Evolutionary conservation across 2,329 filamentous ascomycete species (phyloP).

Genomic region (Penicillium sp.): DNA sequence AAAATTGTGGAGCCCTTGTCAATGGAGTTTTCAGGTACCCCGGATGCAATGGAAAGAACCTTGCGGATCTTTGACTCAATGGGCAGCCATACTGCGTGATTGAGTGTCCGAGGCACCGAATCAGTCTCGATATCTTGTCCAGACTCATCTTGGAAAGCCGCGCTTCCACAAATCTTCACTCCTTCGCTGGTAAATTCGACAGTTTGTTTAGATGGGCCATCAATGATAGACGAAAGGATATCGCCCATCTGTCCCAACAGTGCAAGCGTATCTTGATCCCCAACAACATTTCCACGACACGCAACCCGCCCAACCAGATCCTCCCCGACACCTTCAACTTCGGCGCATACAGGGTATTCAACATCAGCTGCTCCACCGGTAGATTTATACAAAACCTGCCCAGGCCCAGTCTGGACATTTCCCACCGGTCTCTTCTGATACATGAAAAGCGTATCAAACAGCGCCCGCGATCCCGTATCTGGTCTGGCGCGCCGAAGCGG

Average conservation of each 20-base stretch:
- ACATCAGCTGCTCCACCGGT: slow-evolving; percentile 65
- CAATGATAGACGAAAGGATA: slow-evolving; percentile 59
- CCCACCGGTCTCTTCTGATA: slow-evolving; percentile 58
- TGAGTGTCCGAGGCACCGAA: background rate
- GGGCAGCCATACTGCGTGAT: slow-evolving; percentile 29
- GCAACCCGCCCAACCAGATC: slow-evolving; percentile 70
- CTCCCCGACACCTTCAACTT: slow-evolving; percentile 65
- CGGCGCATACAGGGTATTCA: slow-evolving; percentile 79
- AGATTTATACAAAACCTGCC: slow-evolving; percentile 58
- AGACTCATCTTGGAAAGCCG: slow-evolving; percentile 16
- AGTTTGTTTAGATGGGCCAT: slow-evolving; percentile 49
- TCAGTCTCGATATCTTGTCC: slow-evolving; percentile 4
- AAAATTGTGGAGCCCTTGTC: slow-evolving; percentile 66
- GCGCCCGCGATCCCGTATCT: slow-evolving; percentile 43
- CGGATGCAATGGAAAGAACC: slow-evolving; percentile 59
- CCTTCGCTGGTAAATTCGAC: slow-evolving; percentile 54
- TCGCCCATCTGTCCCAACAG: slow-evolving; percentile 62
- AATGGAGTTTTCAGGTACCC: slow-evolving; percentile 59
- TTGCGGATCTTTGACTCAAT: slow-evolving; percentile 45
- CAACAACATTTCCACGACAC: slow-evolving; percentile 60
- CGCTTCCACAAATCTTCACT: slow-evolving; percentile 66
- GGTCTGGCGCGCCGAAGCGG: slow-evolving; percentile 70
- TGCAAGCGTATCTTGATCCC: slow-evolving; percentile 45
- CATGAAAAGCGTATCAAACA: slow-evolving; percentile 67
- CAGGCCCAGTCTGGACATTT: slow-evolving; percentile 4